These are phyloP conservation scores for Auricularia sp. DNA, from an alignment of 768 basidiomycete genomes.

Conservation along the genomic window DNA sequence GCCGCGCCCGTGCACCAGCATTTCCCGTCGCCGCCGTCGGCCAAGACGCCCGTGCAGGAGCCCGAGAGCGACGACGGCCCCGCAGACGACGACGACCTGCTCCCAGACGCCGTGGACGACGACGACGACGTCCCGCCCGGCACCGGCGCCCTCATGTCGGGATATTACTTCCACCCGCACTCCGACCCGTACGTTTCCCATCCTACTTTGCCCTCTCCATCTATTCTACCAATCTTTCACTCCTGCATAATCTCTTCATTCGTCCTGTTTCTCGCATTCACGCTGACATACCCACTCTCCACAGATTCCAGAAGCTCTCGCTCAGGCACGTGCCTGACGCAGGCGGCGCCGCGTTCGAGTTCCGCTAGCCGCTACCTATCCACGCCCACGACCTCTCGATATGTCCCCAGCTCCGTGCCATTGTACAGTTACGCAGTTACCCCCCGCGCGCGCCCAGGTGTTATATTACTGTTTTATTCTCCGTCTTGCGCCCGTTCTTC, in stretches of 20 bases:
- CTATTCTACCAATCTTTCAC: slow-evolving; percentile 33
- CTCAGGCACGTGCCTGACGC: slow-evolving; percentile 68
- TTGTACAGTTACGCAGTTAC: no score
- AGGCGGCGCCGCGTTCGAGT: slow-evolving; percentile 73
- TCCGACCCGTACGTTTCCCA: slow-evolving; percentile 69
- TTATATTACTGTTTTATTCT: no score
- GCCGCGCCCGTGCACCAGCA: slow-evolving; percentile 28
- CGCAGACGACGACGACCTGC: slow-evolving; percentile 5
- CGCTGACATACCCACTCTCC: no score
- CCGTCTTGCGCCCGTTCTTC: no score
- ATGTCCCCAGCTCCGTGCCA: no score
- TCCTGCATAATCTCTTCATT: no score
- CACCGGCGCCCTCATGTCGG: slow-evolving; percentile 59
- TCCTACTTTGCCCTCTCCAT: background rate
- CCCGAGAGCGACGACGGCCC: slow-evolving; percentile 18
- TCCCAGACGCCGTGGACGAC: slow-evolving; percentile 5
- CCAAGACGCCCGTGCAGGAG: slow-evolving; percentile 38
- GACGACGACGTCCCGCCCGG: slow-evolving; percentile 7
- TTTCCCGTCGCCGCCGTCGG: slow-evolving; percentile 30
- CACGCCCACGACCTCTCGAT: no score
- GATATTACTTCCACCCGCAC: slow-evolving; percentile 90
- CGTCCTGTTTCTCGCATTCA: no score
- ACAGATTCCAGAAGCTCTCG: slow-evolving; percentile 65
- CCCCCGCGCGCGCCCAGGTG: no score
- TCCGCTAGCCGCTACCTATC: slow-evolving; percentile 49